Percentiles rank a stretch among this genome's conserved stretches.
phyloP scores from a whole-genome alignment of 2,329 filamentous ascomycete genomes.

The Exophiala viscosa region DNA sequence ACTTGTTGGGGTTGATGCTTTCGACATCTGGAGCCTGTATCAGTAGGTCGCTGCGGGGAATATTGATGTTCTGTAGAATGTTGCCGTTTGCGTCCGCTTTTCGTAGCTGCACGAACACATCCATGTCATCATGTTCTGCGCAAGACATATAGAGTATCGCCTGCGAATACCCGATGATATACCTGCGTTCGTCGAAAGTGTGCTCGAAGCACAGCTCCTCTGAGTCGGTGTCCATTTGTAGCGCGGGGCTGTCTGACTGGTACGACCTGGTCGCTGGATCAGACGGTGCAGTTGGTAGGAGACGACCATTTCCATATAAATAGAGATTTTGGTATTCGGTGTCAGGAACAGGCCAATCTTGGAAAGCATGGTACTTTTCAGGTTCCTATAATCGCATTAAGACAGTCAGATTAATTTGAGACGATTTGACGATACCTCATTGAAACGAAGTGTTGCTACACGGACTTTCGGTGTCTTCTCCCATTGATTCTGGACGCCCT shows the following conservation, averaged over 20 bases:
- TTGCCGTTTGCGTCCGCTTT: slow-evolving; percentile 45
- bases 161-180: slow-evolving; percentile 46
- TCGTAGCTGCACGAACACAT: slow-evolving; percentile 42
- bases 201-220: slow-evolving; percentile 34
- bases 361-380: too few species aligned
- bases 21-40: slow-evolving; percentile 39
- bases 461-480: slow-evolving; percentile 45
- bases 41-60: slow-evolving; percentile 37
- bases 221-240: too few species aligned
- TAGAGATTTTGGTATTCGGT: too few species aligned
- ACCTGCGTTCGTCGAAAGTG: slow-evolving; percentile 37
- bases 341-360: too few species aligned
- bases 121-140: slow-evolving; percentile 42
- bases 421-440: too few species aligned
- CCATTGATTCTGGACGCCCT: slow-evolving; percentile 44
- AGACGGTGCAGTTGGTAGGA: too few species aligned
- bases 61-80: slow-evolving; percentile 40
- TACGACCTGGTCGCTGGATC: too few species aligned
- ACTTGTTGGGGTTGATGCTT: slow-evolving; percentile 36
- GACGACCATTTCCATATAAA: too few species aligned
- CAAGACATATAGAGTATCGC: slow-evolving; percentile 46
- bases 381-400: too few species aligned
- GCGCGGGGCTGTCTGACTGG: too few species aligned
- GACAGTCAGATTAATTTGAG: too few species aligned
- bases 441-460: slow-evolving; percentile 27